phyloP scores from a whole-genome alignment of 441 rosid species.

The Cnidoscolus chayamansa region DNA sequence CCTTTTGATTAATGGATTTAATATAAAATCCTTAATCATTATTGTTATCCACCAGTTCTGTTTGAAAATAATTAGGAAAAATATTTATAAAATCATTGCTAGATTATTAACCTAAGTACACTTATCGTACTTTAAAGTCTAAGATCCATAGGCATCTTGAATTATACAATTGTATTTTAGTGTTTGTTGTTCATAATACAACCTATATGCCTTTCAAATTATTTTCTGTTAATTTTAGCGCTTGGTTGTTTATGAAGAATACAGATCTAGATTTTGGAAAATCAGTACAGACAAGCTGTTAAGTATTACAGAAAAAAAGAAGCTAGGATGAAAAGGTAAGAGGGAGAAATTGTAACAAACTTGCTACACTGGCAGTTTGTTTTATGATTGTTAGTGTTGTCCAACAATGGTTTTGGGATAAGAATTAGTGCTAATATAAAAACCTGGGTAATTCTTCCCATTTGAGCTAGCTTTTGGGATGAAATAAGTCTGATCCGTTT shows the following conservation, averaged over 20 bases:
- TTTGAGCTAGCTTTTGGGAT: too few relatives aligned
- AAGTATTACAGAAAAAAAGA: too few relatives aligned
- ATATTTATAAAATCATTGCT: not conserved
- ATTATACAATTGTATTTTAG: not conserved
- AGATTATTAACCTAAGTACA: not conserved
- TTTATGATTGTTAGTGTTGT: too few relatives aligned
- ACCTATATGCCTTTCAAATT: not conserved
- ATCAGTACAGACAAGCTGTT: not conserved
- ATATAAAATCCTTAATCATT: not conserved
- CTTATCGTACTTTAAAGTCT: not conserved
- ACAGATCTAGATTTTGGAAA: conserved; percentile 1
- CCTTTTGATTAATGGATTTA: not conserved
- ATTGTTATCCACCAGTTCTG: not conserved
- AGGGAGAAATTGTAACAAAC: too few relatives aligned
- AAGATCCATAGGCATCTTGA: not conserved
- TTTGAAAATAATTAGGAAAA: not conserved
- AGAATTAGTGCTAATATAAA: too few relatives aligned
- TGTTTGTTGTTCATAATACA: not conserved
- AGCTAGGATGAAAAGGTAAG: too few relatives aligned
- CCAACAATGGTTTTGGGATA: too few relatives aligned
- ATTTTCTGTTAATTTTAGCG: not conserved
- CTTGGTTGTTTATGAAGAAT: not conserved
- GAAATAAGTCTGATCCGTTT: too few relatives aligned
- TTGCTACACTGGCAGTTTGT: too few relatives aligned
- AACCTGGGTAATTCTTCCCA: too few relatives aligned